Evolutionary conservation across 441 rosid species (phyloP), one percentile per base, ranked within the genome.

Genomic region (Lepidium campestre): DNA sequence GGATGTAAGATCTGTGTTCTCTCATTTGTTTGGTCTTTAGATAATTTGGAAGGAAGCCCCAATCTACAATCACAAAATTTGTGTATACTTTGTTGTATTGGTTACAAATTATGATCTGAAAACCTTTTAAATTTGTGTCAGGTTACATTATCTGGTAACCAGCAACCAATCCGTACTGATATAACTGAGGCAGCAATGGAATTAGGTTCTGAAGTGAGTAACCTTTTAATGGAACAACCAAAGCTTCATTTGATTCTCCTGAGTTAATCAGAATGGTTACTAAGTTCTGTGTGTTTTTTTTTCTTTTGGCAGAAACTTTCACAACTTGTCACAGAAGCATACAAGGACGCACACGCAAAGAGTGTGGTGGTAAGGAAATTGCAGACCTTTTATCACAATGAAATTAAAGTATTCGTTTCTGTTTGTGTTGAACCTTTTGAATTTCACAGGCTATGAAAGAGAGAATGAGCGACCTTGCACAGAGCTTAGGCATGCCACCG

Each of bases 151-250:
- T 81, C 96, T 44, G 96, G 95, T 50, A 90, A 93, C 77, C 97
- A 90, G 76, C 97, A 87, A 75, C 96, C 96, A 17, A 69, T 87
- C 42, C 93, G 96, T 29, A 87, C 86, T 37, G 97, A 93, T 81
- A 89, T 93, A 50, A 91, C 95, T 5, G 96, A 91, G 78, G 99
- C 96, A 57, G 97, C 99, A 59, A 89, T 87, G 97, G 93, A 93
- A 74, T 73, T 90, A 57, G 99, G 96, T 57, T 60, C 94, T 17
- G 91, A 91, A 75, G 94, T 89, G 61, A 86, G 90, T 80, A 36
- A 11, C 55, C 39, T 63, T 54, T 1, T 14, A 37, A 5, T 27
- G 9, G 14, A 64, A 64, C 52, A 40, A 27, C 40, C 40, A 27
- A 50, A 52, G 40, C 32, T 8, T 49, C 6, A 5, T 56, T 14